Base-by-base conservation (phyloP, 768 basidiomycete genomes). In the Tylopilus cervinicoccineus region DNA sequence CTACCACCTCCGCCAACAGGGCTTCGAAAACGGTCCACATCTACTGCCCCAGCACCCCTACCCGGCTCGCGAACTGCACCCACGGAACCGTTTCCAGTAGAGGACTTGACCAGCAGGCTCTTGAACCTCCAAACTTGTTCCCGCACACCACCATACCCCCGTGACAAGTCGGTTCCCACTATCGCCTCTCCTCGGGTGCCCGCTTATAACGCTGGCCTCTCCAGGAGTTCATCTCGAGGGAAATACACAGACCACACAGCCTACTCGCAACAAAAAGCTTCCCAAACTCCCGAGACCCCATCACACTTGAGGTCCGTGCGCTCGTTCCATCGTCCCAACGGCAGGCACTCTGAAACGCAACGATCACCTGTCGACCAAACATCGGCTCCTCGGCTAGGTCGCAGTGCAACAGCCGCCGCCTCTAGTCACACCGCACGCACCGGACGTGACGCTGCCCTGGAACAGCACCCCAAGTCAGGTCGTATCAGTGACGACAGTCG, bases 41-140 rank as follows among this genome's bases (percentile, higher is more conserved):
- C 67, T 36, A 64, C 52, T 26, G 61, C 67, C 4, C 51, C 60
- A 0, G 51, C 52, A 20, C 50, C 58, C 41, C 13, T 33, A 12
- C 32, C 60, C 36, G 44, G 48, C 44, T 47, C 53, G 9, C 53
- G 78, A 36, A 74, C 75, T 23, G 65, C 67, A 24, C 56, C 68
- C 20, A 50, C 55, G 5, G 70, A 62, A 38, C 50, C 65, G 26
- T 79, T 85, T 50, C 72, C 78, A 2, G 66, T 75, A 8, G 81
- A 84, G 32, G 84, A 85, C 50, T 67, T 88, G 51, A 72, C 78
- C 14, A 72, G 68, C 59, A 81, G 79, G 62, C 66, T 88, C 47
- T 69, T 78, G 51, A 76, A 64, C 50, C 71, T 84, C 40, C 76
- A 83, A 42, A 51, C 69, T 13, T 55, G 64, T 38, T 26, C 43